A percentile compares a stretch with the other conserved stretches of the same genome.
Conservation (phyloP, 2,329 filamentous ascomycete species). For the Falciphora oryzae region DNA sequence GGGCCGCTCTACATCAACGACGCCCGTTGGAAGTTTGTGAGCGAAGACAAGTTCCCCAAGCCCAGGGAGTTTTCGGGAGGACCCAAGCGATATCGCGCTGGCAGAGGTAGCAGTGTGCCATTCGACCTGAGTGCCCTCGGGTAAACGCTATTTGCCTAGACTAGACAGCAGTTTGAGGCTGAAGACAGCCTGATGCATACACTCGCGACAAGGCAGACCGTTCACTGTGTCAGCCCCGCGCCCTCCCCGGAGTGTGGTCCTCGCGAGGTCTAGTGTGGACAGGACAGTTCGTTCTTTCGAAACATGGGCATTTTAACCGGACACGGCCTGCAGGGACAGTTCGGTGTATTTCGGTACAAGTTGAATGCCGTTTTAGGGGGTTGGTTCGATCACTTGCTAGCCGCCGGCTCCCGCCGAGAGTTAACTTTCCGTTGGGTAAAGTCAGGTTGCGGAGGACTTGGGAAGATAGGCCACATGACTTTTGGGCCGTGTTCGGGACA, state of each 20-base stretch:
- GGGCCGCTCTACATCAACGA: slow-evolving; percentile 57
- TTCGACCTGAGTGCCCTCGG: slow-evolving; percentile 64
- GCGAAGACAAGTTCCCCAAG: slow-evolving; percentile 75
- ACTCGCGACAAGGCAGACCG: neutral
- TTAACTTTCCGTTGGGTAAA: neutral
- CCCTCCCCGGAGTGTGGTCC: neutral
- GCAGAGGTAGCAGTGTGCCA: slow-evolving; percentile 88
- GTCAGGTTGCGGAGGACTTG: neutral
- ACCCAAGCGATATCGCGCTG: slow-evolving; percentile 76
- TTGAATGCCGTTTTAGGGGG: neutral
- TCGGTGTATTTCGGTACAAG: neutral
- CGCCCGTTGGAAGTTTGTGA: slow-evolving; percentile 78
- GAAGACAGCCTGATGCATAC: neutral
- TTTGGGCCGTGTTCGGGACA: neutral
- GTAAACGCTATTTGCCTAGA: neutral
- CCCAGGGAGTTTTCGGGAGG: slow-evolving; percentile 75
- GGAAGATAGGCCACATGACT: neutral
- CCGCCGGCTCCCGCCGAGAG: neutral
- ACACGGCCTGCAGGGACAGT: neutral
- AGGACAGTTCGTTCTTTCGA: neutral
- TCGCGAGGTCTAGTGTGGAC: neutral
- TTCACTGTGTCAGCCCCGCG: neutral
- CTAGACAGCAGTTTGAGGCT: neutral
- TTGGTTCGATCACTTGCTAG: neutral
- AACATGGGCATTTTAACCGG: neutral